Conservation (phyloP, 768 basidiomycete species). For the Serendipita sp. region DNA sequence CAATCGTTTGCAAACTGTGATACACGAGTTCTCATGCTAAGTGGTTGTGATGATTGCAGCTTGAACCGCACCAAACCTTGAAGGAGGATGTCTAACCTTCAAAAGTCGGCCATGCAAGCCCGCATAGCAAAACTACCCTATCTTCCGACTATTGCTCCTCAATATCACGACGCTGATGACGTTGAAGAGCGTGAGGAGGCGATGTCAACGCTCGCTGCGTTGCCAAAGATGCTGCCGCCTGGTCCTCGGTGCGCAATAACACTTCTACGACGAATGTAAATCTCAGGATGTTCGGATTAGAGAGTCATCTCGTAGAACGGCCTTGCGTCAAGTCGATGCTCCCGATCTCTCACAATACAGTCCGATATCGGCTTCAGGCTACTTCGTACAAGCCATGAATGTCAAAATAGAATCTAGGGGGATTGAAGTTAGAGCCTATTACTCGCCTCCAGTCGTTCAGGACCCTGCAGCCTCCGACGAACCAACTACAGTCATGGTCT, state of each 20-base stretch:
- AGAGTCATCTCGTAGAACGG: constrained; percentile 18
- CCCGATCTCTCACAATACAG: constrained; percentile 31
- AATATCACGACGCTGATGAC: constrained; percentile 20
- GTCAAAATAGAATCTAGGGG: constrained; percentile 45
- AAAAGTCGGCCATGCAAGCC: constrained; percentile 61
- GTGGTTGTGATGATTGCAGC: no score
- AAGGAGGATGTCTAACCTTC: constrained; percentile 46
- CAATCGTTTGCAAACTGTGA: no score
- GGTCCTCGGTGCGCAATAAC: constrained; percentile 6
- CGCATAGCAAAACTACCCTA: constrained; percentile 58
- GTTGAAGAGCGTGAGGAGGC: constrained; percentile 34
- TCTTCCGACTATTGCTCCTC: constrained; percentile 24
- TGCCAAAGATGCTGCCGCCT: constrained; percentile 35
- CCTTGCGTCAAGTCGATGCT: constrained; percentile 24
- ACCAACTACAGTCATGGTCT: constrained; percentile 51
- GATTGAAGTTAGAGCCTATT: constrained; percentile 66
- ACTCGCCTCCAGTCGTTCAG: constrained; percentile 45
- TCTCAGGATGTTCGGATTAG: constrained; percentile 13
- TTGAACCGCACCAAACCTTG: no score
- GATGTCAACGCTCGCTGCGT: constrained; percentile 45
- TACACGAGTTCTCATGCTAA: no score
- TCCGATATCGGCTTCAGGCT: constrained; percentile 62
- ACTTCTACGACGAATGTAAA: constrained; percentile 9
- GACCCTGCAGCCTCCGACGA: constrained; percentile 19
- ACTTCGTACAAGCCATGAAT: constrained; percentile 66